Base-by-base conservation (phyloP, 805 yeast genomes). In the Candida hispaniensis region DNA sequence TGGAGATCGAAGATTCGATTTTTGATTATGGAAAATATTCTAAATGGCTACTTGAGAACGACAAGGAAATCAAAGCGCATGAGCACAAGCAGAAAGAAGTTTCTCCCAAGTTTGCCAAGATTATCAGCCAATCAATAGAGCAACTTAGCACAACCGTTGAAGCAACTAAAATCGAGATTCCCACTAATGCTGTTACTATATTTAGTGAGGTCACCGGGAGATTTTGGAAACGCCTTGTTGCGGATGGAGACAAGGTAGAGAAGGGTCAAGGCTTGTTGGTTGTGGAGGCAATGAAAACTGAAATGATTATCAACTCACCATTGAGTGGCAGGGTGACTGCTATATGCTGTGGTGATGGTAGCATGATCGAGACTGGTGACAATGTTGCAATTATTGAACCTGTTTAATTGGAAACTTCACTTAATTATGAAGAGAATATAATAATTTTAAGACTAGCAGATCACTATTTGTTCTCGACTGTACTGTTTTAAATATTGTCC, bases 261-360 rank as follows among this genome's bases (percentile, higher is more conserved):
- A 67, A 60, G 29, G 93, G 86, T 19, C 88, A 82, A 48, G 83
- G 83, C 4, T 64, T 88, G 42, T 70, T 88, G 45, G 83, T 91
- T 23, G 81, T 88, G 36, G 98, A 88, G 59, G 97, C 98, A 38
- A 88, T 88, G 98, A 88, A 88, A 66, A 91, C 97, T 0, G 98
- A 88, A 60, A 88, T 88, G 96, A 70, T 73, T 33, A 93, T 88
- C 20, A 64, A 59, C 38, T 73, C 96, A 13, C 68, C 93, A 1
- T 47, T 41, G 5, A 40, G 27, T 6, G 61, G 61, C 18, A 55
- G 44, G 38, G 49, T 58, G 3, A 50, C 50, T 29, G 54, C 54
- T 43, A 47, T 58, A 33, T 62, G 64, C 14, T 94, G 83, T 55
- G 66, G 67, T 38, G 82, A 83, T 51, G 97, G 97, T 50, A 95